Percentiles rank a stretch among this genome's conserved stretches.
Conservation (phyloP, 352 stramenopile species). For the Globisporangium solare region DNA sequence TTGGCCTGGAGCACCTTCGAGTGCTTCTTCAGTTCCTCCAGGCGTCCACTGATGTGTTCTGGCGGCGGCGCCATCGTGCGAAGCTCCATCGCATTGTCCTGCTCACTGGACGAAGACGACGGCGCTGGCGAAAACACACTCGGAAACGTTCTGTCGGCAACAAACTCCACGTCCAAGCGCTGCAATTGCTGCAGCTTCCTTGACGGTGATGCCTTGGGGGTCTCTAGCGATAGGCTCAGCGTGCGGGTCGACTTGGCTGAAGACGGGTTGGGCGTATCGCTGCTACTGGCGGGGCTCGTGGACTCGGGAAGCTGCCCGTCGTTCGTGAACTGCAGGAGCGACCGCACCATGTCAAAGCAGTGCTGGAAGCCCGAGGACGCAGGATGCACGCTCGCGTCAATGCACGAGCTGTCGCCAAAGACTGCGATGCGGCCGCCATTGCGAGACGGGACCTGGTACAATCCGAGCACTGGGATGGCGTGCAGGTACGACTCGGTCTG, state of each 20-base stretch:
- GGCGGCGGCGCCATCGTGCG: slow-evolving; percentile 15
- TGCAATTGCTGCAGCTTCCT: slow-evolving; percentile 12
- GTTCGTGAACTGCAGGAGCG: slow-evolving; percentile 56
- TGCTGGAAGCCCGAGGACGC: slow-evolving; percentile 31
- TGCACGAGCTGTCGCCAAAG: slow-evolving; percentile 68
- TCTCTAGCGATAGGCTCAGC: neutral
- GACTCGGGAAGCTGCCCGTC: slow-evolving; percentile 24
- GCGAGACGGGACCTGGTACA: slow-evolving; percentile 58
- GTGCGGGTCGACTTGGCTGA: slow-evolving; percentile 2
- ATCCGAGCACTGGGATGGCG: slow-evolving; percentile 51
- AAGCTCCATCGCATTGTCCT: slow-evolving; percentile 15
- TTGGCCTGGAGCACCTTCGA: slow-evolving; percentile 61
- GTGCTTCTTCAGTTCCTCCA: slow-evolving; percentile 30
- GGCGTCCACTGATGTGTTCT: slow-evolving; percentile 13
- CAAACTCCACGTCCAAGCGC: slow-evolving; percentile 33
- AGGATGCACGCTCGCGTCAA: slow-evolving; percentile 56
- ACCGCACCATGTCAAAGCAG: slow-evolving; percentile 61
- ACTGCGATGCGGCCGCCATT: slow-evolving; percentile 68
- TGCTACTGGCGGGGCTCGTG: neutral
- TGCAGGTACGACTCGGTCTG: slow-evolving; percentile 24
- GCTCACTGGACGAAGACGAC: slow-evolving; percentile 10
- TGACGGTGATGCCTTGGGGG: neutral
- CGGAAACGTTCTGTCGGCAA: slow-evolving; percentile 8
- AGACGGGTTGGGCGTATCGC: neutral
- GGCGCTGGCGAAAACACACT: slow-evolving; percentile 5